A percentile compares a stretch with the other conserved stretches of the same genome.
Evolutionary conservation across 306 rosid genomes (phyloP).

Genomic region (Pyrus bretschneideri): DNA sequence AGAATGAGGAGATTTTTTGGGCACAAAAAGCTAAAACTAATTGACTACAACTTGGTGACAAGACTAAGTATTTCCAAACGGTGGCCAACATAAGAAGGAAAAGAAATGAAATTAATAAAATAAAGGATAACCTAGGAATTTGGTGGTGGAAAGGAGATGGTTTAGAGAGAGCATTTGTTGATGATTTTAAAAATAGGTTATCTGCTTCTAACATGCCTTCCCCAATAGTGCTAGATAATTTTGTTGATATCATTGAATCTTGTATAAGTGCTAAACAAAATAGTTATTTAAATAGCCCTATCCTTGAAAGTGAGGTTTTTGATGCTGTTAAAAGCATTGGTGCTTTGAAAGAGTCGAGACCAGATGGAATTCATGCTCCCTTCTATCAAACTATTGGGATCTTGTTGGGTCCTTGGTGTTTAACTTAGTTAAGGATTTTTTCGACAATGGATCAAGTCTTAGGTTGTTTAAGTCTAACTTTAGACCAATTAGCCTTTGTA

Average conservation of each 20-base stretch:
- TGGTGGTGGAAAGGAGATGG: too few relatives aligned
- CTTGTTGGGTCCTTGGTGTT: neutral
- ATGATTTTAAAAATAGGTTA: neutral
- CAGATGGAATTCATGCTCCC: neutral
- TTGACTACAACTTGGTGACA: too few relatives aligned
- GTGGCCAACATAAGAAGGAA: too few relatives aligned
- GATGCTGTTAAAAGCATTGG: neutral
- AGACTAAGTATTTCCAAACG: too few relatives aligned
- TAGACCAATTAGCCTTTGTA: neutral
- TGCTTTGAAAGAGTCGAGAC: neutral
- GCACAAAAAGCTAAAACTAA: too few relatives aligned
- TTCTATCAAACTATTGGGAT: neutral
- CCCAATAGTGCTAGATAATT: too few relatives aligned
- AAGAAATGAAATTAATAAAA: too few relatives aligned
- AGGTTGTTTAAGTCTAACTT: neutral
- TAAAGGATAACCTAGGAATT: too few relatives aligned
- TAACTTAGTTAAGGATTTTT: neutral
- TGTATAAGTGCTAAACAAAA: neutral
- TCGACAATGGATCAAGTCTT: neutral
- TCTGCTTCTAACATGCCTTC: neutral
- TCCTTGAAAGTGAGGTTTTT: too few relatives aligned
- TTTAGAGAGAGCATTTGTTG: neutral
- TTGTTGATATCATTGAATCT: neutral
- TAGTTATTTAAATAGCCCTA: too few relatives aligned
- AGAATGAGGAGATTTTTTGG: too few relatives aligned